Base-by-base conservation (phyloP, 495 filamentous ascomycete genomes). In the Hypoxylon trugodes region DNA sequence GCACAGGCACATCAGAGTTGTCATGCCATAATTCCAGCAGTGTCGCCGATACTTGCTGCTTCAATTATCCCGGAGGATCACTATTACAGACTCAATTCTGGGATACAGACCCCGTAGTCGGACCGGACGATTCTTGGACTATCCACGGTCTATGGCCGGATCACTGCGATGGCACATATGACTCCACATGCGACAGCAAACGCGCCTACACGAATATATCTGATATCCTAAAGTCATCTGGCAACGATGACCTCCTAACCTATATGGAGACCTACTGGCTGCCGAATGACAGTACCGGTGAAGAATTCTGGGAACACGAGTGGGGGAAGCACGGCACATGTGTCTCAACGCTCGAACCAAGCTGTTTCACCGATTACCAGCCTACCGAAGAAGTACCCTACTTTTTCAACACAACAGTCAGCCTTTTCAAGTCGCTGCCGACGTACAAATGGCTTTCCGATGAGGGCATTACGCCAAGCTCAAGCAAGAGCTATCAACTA, bases 111-210 rank as follows among this genome's bases (percentile, higher is more conserved):
- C 91, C 90, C 25, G 74, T 84, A 1, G 81, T 87, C 15, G 91
- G 91, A 4, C 91, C 90, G 7, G 78, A 76, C 12, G 84, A 93
- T 66, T 86, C 83, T 15, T 96, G 91, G 91, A 93, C 90, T 4
- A 82, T 96, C 38, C 91, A 96, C 69, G 91, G 91, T 10, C 80
- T 96, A 12, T 94, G 91, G 76, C 91, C 90, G 1, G 90, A 93
- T 73, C 84, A 88, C 69, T 94, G 91, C 72, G 87, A 90, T 60
- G 91, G 91, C 50, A 86, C 83, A 7, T 95, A 86, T 68, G 83
- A 90, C 12, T 74, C 82, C 46, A 87, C 80, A 70, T 93, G 90
- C 65, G 89, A 92, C 62, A 65, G 72, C 16, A 76, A 69, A 24
- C 82, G 90, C 30, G 79, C 73, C 38, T 91, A 92, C 76, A 84